Conservation (phyloP, 768 basidiomycete genomes). For the Terana coerulea region DNA sequence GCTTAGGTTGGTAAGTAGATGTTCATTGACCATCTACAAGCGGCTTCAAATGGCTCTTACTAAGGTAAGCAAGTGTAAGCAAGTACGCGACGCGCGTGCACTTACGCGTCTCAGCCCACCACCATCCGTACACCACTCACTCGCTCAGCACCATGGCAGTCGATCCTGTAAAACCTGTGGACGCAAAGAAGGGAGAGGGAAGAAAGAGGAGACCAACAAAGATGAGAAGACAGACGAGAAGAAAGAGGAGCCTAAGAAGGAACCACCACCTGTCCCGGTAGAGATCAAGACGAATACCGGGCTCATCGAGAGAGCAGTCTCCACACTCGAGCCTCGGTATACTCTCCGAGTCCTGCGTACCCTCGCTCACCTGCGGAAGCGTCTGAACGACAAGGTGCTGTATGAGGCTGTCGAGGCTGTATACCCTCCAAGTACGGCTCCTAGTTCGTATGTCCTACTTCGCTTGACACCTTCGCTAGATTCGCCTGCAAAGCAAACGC, state of each 20-base stretch:
- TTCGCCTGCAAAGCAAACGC: constrained; percentile 45
- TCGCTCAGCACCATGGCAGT: constrained; percentile 54
- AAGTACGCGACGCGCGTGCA: constrained; percentile 6
- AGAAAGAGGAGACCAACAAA: constrained; percentile 19
- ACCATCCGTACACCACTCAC: constrained; percentile 1
- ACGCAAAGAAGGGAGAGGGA: constrained; percentile 38
- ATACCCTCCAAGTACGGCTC: constrained; percentile 68
- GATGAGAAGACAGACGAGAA: constrained; percentile 31
- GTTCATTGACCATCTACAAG: too few relatives aligned
- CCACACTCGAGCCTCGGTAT: constrained; percentile 91
- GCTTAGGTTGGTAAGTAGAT: too few relatives aligned
- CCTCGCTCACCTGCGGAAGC: constrained; percentile 73
- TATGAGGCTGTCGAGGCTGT: constrained; percentile 65
- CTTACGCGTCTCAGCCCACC: constrained; percentile 1
- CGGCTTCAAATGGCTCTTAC: too few relatives aligned
- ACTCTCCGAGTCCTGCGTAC: constrained; percentile 85
- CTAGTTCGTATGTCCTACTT: too few relatives aligned
- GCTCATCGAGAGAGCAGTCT: constrained; percentile 74
- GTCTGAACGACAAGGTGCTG: constrained; percentile 61
- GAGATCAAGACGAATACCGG: constrained; percentile 82
- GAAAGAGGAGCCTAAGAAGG: constrained; percentile 37
- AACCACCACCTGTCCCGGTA: constrained; percentile 54
- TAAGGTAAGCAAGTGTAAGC: not conserved
- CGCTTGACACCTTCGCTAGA: constrained; percentile 39
- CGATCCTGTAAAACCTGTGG: constrained; percentile 62